Evolutionary conservation across 441 rosid genomes (phyloP), one percentile per base, ranked within the genome.

Genomic region (Pelargonium myrrhifolium): DNA sequence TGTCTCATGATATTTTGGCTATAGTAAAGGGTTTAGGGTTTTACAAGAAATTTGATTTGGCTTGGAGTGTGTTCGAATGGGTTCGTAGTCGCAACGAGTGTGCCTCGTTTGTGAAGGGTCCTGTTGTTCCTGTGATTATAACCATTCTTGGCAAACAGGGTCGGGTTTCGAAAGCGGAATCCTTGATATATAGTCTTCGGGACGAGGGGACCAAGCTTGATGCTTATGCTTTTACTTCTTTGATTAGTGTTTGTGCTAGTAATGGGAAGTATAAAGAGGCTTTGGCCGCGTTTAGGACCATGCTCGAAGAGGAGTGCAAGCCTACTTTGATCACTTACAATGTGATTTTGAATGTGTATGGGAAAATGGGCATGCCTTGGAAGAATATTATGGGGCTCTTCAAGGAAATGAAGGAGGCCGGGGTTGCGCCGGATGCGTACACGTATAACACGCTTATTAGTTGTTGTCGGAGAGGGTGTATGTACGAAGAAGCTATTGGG

Each of bases 291-390:
- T 86, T 86, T 66, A 81, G 82, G 81, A 85, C 82, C 78, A 89
- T 93, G 95, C 90, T 85, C 72, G 95, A 90, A 80, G 93, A 84
- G 71, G 92, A 87, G 15, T 86, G 85, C 62, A 79, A 73, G 60
- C 97, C 96, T 9, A 90, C 91, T 75, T 78, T 93, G 82, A 82
- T 91, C 6, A 90, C 97, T 55, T 90, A 93, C 65, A 93, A 93
- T 72, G 90, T 93, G 65, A 71, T 89, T 59, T 72, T 93, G 80
- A 84, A 93, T 75, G 90, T 87, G 68, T 85, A 84, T 75, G 97
- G 98, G 47, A 89, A 93, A 80, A 89, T 93, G 93, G 98, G 96
- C 53, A 89, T 87, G 93, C 85, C 89, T n/a, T 93, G 98, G 98
- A 85, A 74, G 76, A 86, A 83, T 80, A 82, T 87, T 65, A 77